Percentiles rank a stretch among this genome's conserved stretches.
phyloP scores from a whole-genome alignment of 345 rosid genomes.

The Pistacia vera region DNA sequence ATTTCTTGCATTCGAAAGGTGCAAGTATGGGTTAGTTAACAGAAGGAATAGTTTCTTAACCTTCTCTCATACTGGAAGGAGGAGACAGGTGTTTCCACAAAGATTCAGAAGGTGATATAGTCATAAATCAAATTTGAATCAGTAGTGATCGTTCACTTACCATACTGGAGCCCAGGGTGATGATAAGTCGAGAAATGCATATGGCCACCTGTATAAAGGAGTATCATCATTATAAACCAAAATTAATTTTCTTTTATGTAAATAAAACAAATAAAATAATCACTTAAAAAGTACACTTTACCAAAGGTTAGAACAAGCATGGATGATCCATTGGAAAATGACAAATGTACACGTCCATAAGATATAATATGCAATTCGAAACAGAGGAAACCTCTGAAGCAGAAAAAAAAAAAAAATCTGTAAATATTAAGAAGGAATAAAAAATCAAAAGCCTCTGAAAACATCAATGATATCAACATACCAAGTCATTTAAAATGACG shows the following conservation, averaged over 20 bases:
- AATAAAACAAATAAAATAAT: neutral
- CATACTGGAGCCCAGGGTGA: conserved; percentile 75
- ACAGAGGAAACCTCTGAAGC: conserved; percentile 82
- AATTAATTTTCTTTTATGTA: neutral
- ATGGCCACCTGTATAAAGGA: conserved; percentile 85
- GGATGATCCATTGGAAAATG: conserved; percentile 89
- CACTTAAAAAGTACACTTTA: conserved; percentile 25
- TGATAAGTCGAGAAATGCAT: conserved; percentile 84
- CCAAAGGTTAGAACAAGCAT: conserved; percentile 78
- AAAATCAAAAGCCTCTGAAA: neutral
- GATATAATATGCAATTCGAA: conserved; percentile 74
- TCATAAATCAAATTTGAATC: neutral
- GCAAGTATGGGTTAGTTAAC: neutral
- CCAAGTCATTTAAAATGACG: conserved; percentile 72
- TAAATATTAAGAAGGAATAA: neutral
- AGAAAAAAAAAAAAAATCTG: conserved; percentile 1
- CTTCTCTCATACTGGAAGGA: neutral
- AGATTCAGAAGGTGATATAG: neutral
- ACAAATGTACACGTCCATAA: conserved; percentile 74
- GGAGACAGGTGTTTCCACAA: neutral
- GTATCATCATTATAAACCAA: conserved; percentile 8
- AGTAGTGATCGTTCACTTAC: conserved; percentile 36
- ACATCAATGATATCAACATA: conserved; percentile 27
- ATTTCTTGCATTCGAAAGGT: neutral
- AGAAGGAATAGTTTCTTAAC: neutral